Evolutionary conservation across 306 rosid genomes (phyloP).

Genomic region (Lotus japonicus): DNA sequence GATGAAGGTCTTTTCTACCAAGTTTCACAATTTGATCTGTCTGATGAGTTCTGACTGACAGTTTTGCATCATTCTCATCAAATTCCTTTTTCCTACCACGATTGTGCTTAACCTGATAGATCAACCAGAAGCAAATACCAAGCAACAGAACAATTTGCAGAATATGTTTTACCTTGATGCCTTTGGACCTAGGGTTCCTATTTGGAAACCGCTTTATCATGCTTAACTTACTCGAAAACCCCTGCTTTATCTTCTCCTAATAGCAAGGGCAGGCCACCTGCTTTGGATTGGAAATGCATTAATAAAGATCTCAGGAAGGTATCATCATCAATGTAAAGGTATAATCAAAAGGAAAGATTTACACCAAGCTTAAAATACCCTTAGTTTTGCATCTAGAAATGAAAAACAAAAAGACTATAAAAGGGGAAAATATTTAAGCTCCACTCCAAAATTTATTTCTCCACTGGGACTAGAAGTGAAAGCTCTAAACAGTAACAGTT

Average conservation of each 20-base stretch:
- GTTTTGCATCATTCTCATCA: slow-evolving; percentile 39
- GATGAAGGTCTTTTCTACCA: slow-evolving; percentile 77
- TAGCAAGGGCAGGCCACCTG: slow-evolving; percentile 23
- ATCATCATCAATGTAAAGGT: no score
- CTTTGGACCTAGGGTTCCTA: slow-evolving; percentile 68
- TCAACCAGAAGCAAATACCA: slow-evolving; percentile 87
- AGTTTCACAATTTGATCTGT: slow-evolving; percentile 38
- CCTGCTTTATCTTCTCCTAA: slow-evolving; percentile 23
- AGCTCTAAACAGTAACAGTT: no score
- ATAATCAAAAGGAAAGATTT: no score
- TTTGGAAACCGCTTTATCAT: slow-evolving; percentile 65
- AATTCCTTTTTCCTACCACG: slow-evolving; percentile 80
- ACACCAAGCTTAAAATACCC: no score
- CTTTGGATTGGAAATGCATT: slow-evolving; percentile 8
- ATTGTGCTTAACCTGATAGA: slow-evolving; percentile 92
- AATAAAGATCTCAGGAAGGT: slow-evolving; percentile 16
- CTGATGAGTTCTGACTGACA: slow-evolving; percentile 12
- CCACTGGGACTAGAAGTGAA: no score
- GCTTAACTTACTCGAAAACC: slow-evolving; percentile 26
- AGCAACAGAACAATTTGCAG: slow-evolving; percentile 70
- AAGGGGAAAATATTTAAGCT: no score
- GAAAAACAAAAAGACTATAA: no score
- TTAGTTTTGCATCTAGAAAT: no score
- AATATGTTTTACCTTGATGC: slow-evolving; percentile 67
- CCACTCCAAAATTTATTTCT: no score